Evolutionary conservation across 495 filamentous ascomycete species (phyloP).

Genomic region (Aspergillus affinis): DNA sequence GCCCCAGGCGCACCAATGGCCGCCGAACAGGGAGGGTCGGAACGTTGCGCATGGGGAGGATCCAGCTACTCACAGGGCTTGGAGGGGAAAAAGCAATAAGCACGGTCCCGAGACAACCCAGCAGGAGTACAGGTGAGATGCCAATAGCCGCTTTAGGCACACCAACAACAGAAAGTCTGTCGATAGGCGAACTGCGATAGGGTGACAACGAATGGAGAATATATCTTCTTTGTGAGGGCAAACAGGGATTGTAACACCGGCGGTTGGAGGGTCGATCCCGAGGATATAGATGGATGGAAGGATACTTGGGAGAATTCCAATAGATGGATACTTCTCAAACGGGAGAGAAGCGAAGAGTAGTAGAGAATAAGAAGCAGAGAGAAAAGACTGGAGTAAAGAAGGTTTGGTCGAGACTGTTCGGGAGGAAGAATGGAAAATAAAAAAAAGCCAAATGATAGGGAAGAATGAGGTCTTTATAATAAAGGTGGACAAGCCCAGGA

Average conservation of each 20-base stretch:
- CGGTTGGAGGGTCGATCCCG: neutral
- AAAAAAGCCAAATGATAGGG: slow-evolving; percentile 15
- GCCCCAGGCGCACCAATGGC: slow-evolving; percentile 3
- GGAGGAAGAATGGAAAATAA: slow-evolving; percentile 16
- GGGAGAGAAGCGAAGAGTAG: slow-evolving; percentile 6
- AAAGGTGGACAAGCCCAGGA: slow-evolving; percentile 5
- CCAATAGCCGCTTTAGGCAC: neutral
- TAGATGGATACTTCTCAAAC: neutral
- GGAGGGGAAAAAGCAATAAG: neutral
- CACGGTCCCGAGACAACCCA: neutral
- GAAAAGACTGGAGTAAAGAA: slow-evolving; percentile 9
- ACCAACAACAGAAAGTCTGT: neutral
- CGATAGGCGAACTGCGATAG: slow-evolving; percentile 7
- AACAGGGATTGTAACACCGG: slow-evolving; percentile 22
- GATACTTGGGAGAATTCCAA: neutral
- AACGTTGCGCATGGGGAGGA: neutral
- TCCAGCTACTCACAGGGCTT: slow-evolving; percentile 17
- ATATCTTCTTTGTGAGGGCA: neutral
- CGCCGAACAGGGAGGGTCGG: slow-evolving; percentile 12
- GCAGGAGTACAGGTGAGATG: neutral
- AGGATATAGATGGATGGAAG: too few species aligned
- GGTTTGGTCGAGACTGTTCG: slow-evolving; percentile 4
- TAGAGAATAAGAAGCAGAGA: slow-evolving; percentile 17
- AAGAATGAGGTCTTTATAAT: slow-evolving; percentile 23
- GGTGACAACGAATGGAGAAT: neutral